Evolutionary conservation across 164 flowering plant species (phyloP), one percentile per base, ranked within the genome.

Genomic region (Vitis cinerea): DNA sequence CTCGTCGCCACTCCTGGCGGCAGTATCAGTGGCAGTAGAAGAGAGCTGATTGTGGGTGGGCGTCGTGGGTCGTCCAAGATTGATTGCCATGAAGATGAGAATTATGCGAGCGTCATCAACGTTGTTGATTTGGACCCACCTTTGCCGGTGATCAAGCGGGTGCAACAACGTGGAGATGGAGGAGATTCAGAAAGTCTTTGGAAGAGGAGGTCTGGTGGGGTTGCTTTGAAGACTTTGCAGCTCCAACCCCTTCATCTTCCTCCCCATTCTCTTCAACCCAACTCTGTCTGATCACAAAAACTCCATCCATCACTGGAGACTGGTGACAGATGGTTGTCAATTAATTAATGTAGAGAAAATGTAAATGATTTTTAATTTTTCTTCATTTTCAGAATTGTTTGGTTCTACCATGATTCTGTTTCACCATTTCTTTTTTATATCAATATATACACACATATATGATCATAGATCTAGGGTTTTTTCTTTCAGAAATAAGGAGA

Each of bases 81-180:
- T 44, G 65, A 30, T 48, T 37, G 44, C 44, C 29, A 37, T 9
- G 52, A 23, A 3, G 61, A 47, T 37, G 62, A 54, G 13, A 50
- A 19, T 19, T 44, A 9, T 56, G 49, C 4, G 10, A 60, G 31
- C 14, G 13, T 58, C 2, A 65, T 81, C 50, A 76, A 72, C 74
- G 73, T 86, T 10, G 81, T 49, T 1, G 84, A 84, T 13, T 55
- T 89, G 79, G 93, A 89, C 80, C 93, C 93, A n/a, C 93, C 93
- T 1, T 71, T 89, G 79, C 93, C 93, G 61, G 93, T 88, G 83
- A 57, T 79, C 14, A 82, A 72, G 78, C 71, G 66, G 69, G 75
- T 49, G 75, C 72, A 14, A 9, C 60, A 62, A 49, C 59, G 58
- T 16, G 68, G 8, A 29, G 69, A 6, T 17, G 72, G 65, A 31